Conservation (phyloP, 495 filamentous ascomycete species). For the Aspergillus ellipticus region DNA sequence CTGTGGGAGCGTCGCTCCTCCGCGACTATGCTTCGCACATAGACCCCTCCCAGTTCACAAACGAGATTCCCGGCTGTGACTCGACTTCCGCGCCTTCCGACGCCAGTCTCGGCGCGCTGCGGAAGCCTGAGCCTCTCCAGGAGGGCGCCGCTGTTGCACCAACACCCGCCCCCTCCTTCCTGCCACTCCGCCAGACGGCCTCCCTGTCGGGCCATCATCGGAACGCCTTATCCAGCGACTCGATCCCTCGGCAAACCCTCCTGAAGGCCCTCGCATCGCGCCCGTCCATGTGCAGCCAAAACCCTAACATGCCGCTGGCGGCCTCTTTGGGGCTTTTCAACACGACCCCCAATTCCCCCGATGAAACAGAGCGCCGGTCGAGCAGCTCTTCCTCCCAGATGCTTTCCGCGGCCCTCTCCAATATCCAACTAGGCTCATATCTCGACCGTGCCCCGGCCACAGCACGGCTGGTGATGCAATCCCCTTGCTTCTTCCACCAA, state of each 20-base stretch:
- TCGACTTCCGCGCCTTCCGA: conserved; percentile 15
- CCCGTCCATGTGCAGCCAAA: conserved; percentile 52
- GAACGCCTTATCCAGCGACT: conserved; percentile 63
- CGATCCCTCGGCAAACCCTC: conserved; percentile 78
- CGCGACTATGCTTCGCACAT: conserved; percentile 44
- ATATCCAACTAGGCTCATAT: conserved; percentile 46
- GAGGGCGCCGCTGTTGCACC: conserved; percentile 30
- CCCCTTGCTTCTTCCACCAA: conserved; percentile 96
- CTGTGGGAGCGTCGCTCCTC: conserved; percentile 31
- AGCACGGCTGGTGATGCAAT: conserved; percentile 66
- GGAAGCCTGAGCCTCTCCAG: conserved; percentile 23
- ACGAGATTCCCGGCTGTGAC: conserved; percentile 29
- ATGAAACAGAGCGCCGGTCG: conserved; percentile 42
- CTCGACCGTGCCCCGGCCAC: conserved; percentile 54
- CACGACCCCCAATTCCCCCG: conserved; percentile 28
- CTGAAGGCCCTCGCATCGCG: conserved; percentile 82
- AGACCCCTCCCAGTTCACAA: conserved; percentile 35
- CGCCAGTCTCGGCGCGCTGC: conserved; percentile 13
- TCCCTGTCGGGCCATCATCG: conserved; percentile 49
- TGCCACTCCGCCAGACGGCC: conserved; percentile 38
- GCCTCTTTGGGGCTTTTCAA: conserved; percentile 47
- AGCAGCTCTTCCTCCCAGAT: conserved; percentile 54
- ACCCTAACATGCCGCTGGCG: conserved; percentile 44
- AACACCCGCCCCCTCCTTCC: conserved; percentile 32
- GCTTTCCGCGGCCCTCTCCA: conserved; percentile 63